A percentile compares a stretch with the other conserved stretches of the same genome.
These are phyloP conservation scores for Craterostigma plantagineum DNA, from an alignment of 257 asterid species.

Conservation along the genomic window DNA sequence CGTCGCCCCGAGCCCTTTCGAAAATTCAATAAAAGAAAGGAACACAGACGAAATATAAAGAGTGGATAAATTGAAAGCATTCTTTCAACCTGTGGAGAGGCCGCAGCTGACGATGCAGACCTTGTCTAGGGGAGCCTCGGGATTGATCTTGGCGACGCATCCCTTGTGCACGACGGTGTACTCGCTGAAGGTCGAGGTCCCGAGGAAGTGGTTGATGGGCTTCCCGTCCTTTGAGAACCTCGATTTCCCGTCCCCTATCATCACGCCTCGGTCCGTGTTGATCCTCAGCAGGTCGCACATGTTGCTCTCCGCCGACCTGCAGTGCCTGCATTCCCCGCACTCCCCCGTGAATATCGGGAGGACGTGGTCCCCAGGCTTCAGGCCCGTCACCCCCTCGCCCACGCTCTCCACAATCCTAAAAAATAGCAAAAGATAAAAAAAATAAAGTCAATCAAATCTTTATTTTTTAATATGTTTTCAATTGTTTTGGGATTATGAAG, in stretches of 20 bases:
- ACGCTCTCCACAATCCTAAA: slow-evolving; percentile 56
- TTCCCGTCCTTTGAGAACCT: slow-evolving; percentile 38
- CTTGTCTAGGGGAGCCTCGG: slow-evolving; percentile 48
- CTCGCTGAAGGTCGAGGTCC: slow-evolving; percentile 46
- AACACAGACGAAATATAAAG: no score
- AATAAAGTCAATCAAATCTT: no score
- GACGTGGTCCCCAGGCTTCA: slow-evolving; percentile 41
- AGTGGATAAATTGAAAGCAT: no score
- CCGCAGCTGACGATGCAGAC: slow-evolving; percentile 50
- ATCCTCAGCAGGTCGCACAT: slow-evolving; percentile 55
- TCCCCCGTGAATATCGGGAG: slow-evolving; percentile 55
- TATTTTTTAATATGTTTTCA: no score
- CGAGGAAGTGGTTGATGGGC: slow-evolving; percentile 41
- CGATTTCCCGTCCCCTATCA: slow-evolving; percentile 29
- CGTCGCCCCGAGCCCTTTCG: slow-evolving; percentile 43
- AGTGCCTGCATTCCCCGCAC: slow-evolving; percentile 43
- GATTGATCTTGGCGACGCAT: slow-evolving; percentile 37
- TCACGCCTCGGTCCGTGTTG: slow-evolving; percentile 34
- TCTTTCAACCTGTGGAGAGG: slow-evolving; percentile 36
- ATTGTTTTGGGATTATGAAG: no score
- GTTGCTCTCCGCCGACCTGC: slow-evolving; percentile 40
- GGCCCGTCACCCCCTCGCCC: slow-evolving; percentile 45
- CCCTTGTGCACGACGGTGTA: slow-evolving; percentile 47
- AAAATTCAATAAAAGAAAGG: not conserved
- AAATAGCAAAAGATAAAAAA: no score